Percentiles rank a stretch among this genome's conserved stretches.
phyloP scores from a whole-genome alignment of 2,329 filamentous ascomycete species.

The Coniella vitis region DNA sequence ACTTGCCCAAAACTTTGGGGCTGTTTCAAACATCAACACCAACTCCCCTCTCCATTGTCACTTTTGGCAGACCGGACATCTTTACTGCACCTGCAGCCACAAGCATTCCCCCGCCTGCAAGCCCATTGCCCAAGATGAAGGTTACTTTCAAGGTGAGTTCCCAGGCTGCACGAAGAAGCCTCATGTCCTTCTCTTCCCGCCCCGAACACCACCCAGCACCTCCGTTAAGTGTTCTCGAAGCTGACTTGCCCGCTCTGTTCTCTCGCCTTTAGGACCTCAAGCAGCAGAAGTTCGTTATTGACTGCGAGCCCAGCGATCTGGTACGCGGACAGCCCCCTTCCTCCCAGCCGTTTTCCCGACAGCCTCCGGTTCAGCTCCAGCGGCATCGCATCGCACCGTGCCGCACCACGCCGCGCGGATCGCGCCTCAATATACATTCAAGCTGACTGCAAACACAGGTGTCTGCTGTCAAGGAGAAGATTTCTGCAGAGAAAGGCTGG shows the following conservation, averaged over 20 bases:
- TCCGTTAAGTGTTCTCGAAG: conserved; percentile 4
- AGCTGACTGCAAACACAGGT: conserved; percentile 50
- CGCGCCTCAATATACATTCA: conserved; percentile 6
- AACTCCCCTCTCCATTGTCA: neutral
- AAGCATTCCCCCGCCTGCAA: conserved; percentile 26
- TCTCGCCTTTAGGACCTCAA: conserved; percentile 73
- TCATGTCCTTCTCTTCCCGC: neutral
- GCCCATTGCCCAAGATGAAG: conserved; percentile 52
- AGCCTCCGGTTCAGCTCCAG: neutral
- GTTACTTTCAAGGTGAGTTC: conserved; percentile 57
- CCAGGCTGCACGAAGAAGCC: neutral
- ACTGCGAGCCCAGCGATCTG: conserved; percentile 86
- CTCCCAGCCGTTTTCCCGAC: conserved; percentile 13
- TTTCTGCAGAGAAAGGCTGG: conserved; percentile 88
- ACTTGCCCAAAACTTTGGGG: too few relatives aligned
- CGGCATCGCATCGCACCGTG: neutral
- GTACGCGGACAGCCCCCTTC: conserved; percentile 58
- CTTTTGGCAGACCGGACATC: neutral
- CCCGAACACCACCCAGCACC: neutral
- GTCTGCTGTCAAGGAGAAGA: conserved; percentile 85
- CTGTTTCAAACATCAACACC: too few relatives aligned
- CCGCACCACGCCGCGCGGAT: too few relatives aligned
- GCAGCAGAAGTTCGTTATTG: conserved; percentile 96
- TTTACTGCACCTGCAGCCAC: neutral
- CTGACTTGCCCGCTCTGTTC: conserved; percentile 16